A percentile compares a stretch with the other conserved stretches of the same genome.
phyloP scores from a whole-genome alignment of 352 stramenopile genomes.

The Phytophthora sojae region DNA sequence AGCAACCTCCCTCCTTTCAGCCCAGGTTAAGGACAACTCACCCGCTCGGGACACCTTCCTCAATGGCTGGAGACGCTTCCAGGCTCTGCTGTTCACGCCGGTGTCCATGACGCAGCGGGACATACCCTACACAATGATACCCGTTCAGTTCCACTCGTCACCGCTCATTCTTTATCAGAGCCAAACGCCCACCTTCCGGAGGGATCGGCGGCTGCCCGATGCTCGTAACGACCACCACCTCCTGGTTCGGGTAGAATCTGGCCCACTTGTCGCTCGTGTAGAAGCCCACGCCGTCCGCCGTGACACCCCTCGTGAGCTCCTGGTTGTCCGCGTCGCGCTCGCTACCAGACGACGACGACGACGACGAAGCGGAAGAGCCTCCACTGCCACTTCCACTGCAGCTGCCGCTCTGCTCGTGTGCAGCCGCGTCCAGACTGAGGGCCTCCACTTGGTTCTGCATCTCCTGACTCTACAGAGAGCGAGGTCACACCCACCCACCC shows the following conservation, averaged over 20 bases:
- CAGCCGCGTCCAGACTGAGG: constrained; percentile 20
- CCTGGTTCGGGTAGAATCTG: constrained; percentile 59
- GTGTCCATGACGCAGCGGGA: constrained; percentile 66
- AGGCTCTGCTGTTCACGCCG: constrained; percentile 28
- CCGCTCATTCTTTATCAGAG: no score
- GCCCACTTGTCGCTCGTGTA: constrained; percentile 61
- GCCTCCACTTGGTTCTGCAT: constrained; percentile 44
- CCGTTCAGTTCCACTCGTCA: constrained; percentile 3
- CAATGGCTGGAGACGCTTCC: constrained; percentile 7
- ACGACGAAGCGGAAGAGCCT: background rate
- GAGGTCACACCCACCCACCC: constrained; percentile 2
- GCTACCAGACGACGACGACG: background rate
- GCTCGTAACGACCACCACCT: constrained; percentile 67
- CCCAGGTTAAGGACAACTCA: constrained; percentile 17
- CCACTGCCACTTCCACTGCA: no score
- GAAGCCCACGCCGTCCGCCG: constrained; percentile 40
- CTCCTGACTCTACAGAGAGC: constrained; percentile 33
- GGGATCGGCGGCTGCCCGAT: constrained; percentile 61
- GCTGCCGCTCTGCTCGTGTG: background rate
- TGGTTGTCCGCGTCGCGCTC: constrained; percentile 9
- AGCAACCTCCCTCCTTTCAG: background rate
- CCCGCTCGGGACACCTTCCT: constrained; percentile 42
- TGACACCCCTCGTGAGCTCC: constrained; percentile 11
- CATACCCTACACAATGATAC: constrained; percentile 48
- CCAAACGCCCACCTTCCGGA: constrained; percentile 44